phyloP scores from a whole-genome alignment of 2,329 filamentous ascomycete genomes.

The Monosporascus cannonballus region DNA sequence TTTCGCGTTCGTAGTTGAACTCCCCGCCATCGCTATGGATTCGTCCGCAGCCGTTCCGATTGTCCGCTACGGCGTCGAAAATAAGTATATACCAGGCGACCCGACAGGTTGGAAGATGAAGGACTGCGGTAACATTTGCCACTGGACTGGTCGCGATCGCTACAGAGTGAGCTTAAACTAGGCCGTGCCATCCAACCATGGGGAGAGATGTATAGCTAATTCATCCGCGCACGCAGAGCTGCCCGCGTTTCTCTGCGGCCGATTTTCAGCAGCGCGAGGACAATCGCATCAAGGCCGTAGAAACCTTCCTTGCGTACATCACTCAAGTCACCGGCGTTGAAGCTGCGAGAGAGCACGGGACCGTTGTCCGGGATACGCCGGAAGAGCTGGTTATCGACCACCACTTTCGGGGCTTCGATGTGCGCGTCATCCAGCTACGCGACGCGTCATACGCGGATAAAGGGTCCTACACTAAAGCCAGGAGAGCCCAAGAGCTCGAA shows the following conservation, averaged over 20 bases:
- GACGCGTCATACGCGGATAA: slow-evolving; percentile 1
- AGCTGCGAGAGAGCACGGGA: background rate
- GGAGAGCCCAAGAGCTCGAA: background rate
- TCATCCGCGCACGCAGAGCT: no score
- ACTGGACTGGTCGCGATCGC: slow-evolving; percentile 1
- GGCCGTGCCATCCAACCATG: no score
- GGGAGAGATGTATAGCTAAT: no score
- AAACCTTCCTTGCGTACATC: background rate
- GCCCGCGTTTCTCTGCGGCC: background rate
- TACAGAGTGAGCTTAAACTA: background rate
- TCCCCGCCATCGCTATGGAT: no score
- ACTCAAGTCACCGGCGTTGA: background rate
- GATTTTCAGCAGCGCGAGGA: background rate
- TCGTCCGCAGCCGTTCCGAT: background rate
- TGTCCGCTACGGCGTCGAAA: slow-evolving; percentile 2
- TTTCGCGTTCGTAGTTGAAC: no score
- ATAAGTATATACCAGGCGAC: slow-evolving; percentile 6
- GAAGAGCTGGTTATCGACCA: slow-evolving; percentile 2
- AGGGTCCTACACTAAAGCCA: background rate
- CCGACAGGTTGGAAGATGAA: slow-evolving; percentile 6
- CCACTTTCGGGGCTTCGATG: background rate
- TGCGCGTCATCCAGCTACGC: background rate
- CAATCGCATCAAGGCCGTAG: background rate
- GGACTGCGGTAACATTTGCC: slow-evolving; percentile 6
- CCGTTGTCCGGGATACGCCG: background rate